Percentiles rank a stretch among this genome's conserved stretches.
These are phyloP conservation scores for Wallacemonas sp. DNA, from an alignment of 208 protist genomes.

Conservation along the genomic window DNA sequence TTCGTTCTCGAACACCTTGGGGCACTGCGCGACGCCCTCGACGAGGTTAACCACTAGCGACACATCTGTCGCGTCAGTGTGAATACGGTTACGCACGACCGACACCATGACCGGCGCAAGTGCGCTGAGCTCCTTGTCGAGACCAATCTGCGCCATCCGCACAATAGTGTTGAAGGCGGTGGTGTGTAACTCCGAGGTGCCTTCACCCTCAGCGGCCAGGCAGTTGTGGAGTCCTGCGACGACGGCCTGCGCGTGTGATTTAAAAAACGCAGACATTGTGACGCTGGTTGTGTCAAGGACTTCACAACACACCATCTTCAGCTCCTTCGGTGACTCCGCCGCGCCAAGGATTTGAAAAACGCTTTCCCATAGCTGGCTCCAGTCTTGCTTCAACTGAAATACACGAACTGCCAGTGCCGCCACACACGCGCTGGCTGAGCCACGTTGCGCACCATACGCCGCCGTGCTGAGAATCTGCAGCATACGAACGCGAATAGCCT, in stretches of 20 bases:
- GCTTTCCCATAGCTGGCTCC: conserved; percentile 73
- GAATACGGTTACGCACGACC: conserved; percentile 60
- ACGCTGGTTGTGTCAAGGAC: conserved; percentile 59
- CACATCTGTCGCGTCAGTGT: conserved; percentile 47
- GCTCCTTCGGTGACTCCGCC: conserved; percentile 26
- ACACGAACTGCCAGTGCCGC: conserved; percentile 67
- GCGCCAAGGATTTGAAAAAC: conserved; percentile 63
- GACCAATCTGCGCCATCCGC: conserved; percentile 37
- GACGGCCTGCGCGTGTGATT: conserved; percentile 32
- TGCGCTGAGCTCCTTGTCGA: conserved; percentile 31
- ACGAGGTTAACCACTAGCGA: conserved; percentile 48
- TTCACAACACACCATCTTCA: conserved; percentile 78
- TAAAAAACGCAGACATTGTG: conserved; percentile 55
- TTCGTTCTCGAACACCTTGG: conserved; percentile 54
- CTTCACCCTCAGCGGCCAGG: conserved; percentile 24
- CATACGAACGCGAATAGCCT: conserved; percentile 50
- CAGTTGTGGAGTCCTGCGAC: conserved; percentile 54
- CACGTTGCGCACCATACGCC: conserved; percentile 45
- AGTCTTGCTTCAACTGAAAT: conserved; percentile 56
- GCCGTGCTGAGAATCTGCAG: conserved; percentile 57
- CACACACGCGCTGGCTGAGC: conserved; percentile 72
- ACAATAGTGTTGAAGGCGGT: conserved; percentile 64
- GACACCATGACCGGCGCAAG: conserved; percentile 68
- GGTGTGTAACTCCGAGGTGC: conserved; percentile 37
- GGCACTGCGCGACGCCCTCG: conserved; percentile 46